Evolutionary conservation across 23 red algal genomes (phyloP), one percentile per base, ranked within the genome.

Genomic region (Gracilaria caudata): DNA sequence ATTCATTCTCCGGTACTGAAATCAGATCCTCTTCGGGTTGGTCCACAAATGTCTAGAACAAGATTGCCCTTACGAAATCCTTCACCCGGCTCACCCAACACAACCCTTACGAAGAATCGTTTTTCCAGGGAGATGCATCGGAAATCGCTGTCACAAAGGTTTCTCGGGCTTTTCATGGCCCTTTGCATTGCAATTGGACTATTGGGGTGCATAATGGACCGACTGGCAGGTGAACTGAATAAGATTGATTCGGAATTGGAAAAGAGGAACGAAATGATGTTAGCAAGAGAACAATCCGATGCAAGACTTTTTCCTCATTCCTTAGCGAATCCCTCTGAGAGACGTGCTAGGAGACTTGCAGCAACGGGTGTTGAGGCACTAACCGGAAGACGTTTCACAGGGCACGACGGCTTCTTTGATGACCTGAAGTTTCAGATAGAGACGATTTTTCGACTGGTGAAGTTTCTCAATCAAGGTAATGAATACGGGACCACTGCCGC

Each of bases 131-230:
- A 7, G 16, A 36, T 37, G 7, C 29, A 35, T 17, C 29, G 30
- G 14, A 75, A 75, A 16, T 47, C 70, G n/a, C 43, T 75, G 33
- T 46, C 43, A 29, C 70, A 49, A 75, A 75, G 70, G 13, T n/a
- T 75, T 13, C 20, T 75, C 4, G 70, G 70, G 43, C 43, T 75
- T 46, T 2, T 38, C 29, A 75, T 75, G 70, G 70, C 70, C 10
- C 70, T 75, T 49, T 75, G 39, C 10, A 49, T 75, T 9, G 70
- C 70, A 14, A 24, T 75, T 9, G 70, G 70, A 75, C 43, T 75
- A 7, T 29, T 75, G 21, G 70, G 70, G 24, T 75, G 70, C 70
- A 47, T 75, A 10, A 75, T 75, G 70, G 40, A 75, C 25, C 70
- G 70, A 17, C 40, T 75, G 4, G 47, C 70, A 0, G 24, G n/a